Base-by-base conservation (phyloP, 2,329 filamentous ascomycete species). In the Mycocentrospora acerina region DNA sequence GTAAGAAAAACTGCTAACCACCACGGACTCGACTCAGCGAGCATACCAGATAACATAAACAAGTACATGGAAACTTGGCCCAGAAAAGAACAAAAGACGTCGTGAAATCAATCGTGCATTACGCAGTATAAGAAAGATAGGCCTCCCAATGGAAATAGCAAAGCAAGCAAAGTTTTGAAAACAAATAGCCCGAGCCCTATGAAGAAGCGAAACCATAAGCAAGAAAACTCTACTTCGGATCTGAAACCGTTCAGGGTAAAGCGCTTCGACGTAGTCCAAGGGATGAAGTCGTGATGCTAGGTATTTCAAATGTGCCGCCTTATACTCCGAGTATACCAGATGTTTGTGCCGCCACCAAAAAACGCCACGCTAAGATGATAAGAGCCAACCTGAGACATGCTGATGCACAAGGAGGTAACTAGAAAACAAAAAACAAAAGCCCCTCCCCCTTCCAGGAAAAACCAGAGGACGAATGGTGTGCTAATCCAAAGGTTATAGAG, bases 301-400 rank as follows among this genome's bases (percentile, higher is more conserved):
- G 43, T 33, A 49, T 55, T 50, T 56, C 48, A 56, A 55, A 45
- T 42, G 41, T 46, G 48, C 50, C 50, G 52, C 51, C 46, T 35
- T 42, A 42, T 22, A 48, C 42, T 42, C 44, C 43, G 24, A 47
- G 48, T 46, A 55, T 42, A 50, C 40, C 31, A 48, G 41, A 52
- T 40, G 34, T 24, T n/a, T 25, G 42, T 52, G 40, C 45, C 47
- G 44, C 57, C 60, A n/a, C n/a, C n/a, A n/a, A n/a, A 41, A 47
- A 62, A 66, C 63, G 63, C 63, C 63, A 46, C 64, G 62, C 62
- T 66, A 64, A 62, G 57, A 48, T 46, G 45, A 52, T 53, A 46
- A 22, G 38, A 56, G 48, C 39, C 46, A 48, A 52, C 35, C 32
- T 50, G 53, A 51, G 45, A 31, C 41, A 46, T 43, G 37, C 40